Percentiles rank a stretch among this genome's conserved stretches.
Conservation (phyloP, 1,284 basidiomycete genomes). For the Austroboletus novae-zelandiae region DNA sequence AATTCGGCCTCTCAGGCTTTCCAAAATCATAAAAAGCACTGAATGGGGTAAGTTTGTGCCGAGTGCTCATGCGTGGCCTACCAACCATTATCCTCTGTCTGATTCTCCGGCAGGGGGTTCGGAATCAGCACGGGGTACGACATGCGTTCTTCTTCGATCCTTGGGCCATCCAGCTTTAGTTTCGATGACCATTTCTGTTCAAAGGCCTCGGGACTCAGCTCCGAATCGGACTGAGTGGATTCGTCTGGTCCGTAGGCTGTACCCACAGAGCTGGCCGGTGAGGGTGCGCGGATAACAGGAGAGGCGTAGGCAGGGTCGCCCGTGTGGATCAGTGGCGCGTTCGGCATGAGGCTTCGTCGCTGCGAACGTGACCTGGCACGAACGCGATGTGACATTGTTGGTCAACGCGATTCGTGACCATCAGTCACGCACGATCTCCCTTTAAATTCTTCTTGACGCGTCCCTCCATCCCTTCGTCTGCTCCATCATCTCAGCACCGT, state of each 20-base stretch:
- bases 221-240: constrained; percentile 54
- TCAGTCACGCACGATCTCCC: constrained; percentile 24
- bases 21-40: constrained; percentile 47
- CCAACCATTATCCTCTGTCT: constrained; percentile 32
- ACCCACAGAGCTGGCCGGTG: constrained; percentile 70
- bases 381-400: constrained; percentile 36
- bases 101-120: constrained; percentile 25
- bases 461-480: constrained; percentile 25
- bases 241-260: constrained; percentile 63
- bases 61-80: constrained; percentile 3
- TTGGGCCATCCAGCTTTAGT: constrained; percentile 32
- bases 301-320: constrained; percentile 55
- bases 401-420: constrained; percentile 31
- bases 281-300: constrained; percentile 63
- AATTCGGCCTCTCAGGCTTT: constrained; percentile 49
- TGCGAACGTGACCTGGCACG: constrained; percentile 6
- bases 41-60: constrained; percentile 16
- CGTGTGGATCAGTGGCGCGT: constrained; percentile 29
- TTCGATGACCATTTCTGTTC: constrained; percentile 50
- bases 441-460: constrained; percentile 34
- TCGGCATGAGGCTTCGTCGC: constrained; percentile 20
- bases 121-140: constrained; percentile 24
- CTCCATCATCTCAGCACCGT: constrained; percentile 30
- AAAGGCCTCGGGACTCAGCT: constrained; percentile 50
- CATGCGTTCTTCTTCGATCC: constrained; percentile 30